phyloP scores from a whole-genome alignment of 352 stramenopile genomes.

The Nothophytophthora sp. region DNA sequence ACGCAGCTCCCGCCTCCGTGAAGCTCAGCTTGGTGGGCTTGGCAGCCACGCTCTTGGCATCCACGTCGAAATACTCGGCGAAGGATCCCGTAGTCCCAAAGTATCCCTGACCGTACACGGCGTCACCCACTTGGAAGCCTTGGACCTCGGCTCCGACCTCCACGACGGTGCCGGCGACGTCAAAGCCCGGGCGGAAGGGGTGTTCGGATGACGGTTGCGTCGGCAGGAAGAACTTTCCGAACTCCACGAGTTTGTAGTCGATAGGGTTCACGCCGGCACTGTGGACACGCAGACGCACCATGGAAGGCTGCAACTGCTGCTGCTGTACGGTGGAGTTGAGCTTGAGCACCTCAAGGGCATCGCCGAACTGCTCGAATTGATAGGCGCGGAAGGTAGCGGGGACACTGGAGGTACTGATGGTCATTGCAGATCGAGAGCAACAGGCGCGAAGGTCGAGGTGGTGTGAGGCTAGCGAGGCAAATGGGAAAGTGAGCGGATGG shows the following conservation, averaged over 20 bases:
- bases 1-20: constrained; percentile 33
- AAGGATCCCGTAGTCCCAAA: constrained; percentile 6
- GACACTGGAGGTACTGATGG: too few relatives aligned
- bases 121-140: constrained; percentile 10
- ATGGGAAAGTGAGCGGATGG: too few relatives aligned
- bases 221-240: constrained; percentile 4
- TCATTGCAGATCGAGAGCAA: too few relatives aligned
- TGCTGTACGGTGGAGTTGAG: constrained; percentile 4
- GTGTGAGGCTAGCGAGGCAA: too few relatives aligned
- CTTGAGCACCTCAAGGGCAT: constrained; percentile 8
- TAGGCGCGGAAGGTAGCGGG: constrained; percentile 17
- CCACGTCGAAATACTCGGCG: constrained; percentile 6
- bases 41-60: constrained; percentile 3
- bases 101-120: constrained; percentile 12
- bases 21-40: constrained; percentile 46
- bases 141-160: constrained; percentile 9
- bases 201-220: background rate
- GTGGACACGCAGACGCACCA: constrained; percentile 13
- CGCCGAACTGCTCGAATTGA: constrained; percentile 14
- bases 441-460: too few relatives aligned
- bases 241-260: constrained; percentile 19
- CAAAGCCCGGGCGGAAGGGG: constrained; percentile 8
- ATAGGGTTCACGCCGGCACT: constrained; percentile 15
- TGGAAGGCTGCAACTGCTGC: background rate
- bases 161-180: constrained; percentile 7